Conservation (phyloP, 1,284 basidiomycete species). For the Neonothopanus nambi region DNA sequence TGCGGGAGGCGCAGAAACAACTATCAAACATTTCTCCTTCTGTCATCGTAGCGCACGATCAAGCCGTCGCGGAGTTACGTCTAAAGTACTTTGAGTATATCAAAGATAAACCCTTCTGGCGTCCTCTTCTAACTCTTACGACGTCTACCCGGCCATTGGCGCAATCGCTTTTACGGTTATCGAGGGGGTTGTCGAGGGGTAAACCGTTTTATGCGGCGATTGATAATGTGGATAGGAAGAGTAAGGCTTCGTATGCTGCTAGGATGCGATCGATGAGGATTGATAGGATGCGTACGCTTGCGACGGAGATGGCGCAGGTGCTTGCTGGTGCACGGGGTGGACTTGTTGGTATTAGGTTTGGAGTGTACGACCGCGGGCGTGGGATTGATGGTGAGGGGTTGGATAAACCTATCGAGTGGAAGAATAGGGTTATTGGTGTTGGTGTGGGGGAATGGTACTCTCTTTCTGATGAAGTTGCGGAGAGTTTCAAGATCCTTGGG, state of each 20-base stretch:
- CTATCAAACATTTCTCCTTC: background rate
- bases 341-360: constrained; percentile 34
- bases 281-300: constrained; percentile 29
- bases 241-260: constrained; percentile 29
- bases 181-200: constrained; percentile 33
- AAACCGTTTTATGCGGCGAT: constrained; percentile 38
- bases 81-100: constrained; percentile 32
- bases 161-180: constrained; percentile 35
- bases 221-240: constrained; percentile 33
- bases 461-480: constrained; percentile 26
- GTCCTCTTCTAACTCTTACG: constrained; percentile 41
- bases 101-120: constrained; percentile 36
- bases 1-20: background rate
- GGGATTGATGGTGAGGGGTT: constrained; percentile 36
- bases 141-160: constrained; percentile 46
- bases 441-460: constrained; percentile 36
- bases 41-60: background rate
- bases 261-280: constrained; percentile 39
- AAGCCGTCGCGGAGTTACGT: constrained; percentile 18
- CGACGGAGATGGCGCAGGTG: constrained; percentile 22
- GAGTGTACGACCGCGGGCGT: constrained; percentile 29
- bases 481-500: constrained; percentile 9
- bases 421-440: constrained; percentile 34
- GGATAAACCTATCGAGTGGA: constrained; percentile 30
- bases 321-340: constrained; percentile 37